A percentile compares a stretch with the other conserved stretches of the same genome.
phyloP scores from a whole-genome alignment of 2,329 filamentous ascomycete genomes.

The Pezicula carpinea region DNA sequence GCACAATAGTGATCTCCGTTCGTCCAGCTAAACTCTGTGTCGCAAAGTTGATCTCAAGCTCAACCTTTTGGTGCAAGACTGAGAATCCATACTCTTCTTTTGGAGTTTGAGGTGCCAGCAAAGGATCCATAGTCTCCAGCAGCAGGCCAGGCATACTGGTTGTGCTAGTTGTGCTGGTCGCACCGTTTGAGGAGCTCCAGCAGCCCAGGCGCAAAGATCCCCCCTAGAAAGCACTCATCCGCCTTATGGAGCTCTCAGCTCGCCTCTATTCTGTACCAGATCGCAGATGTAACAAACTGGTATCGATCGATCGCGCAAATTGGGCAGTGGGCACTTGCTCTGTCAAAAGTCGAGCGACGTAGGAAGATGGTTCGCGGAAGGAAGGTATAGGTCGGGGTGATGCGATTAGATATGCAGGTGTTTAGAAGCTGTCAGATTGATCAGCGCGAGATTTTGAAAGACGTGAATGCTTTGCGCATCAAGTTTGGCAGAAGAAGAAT shows the following conservation, averaged over 20 bases:
- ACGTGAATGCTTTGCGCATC: no score
- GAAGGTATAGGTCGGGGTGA: no score
- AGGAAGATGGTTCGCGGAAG: no score
- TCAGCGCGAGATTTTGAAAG: no score
- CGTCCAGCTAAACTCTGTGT: conserved; percentile 70
- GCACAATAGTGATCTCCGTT: conserved; percentile 70
- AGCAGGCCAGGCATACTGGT: conserved; percentile 22
- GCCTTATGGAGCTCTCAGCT: conserved; percentile 15
- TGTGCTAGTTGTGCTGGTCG: conserved; percentile 1
- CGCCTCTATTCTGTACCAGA: conserved; percentile 1
- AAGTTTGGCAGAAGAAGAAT: no score
- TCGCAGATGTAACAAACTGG: neutral
- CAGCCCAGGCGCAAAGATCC: conserved; percentile 16
- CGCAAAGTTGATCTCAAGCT: conserved; percentile 83
- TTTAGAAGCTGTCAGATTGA: no score
- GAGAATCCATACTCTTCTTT: conserved; percentile 33
- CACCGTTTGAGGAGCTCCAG: conserved; percentile 11
- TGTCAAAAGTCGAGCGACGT: no score
- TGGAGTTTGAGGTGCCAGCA: conserved; percentile 2
- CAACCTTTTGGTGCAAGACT: conserved; percentile 79
- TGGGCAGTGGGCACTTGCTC: conserved; percentile 1
- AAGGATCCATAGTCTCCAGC: conserved; percentile 16
- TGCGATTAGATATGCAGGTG: no score
- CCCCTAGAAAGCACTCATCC: conserved; percentile 20
- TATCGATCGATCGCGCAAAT: neutral